Evolutionary conservation across 176 grass and related monocot genomes (phyloP).

Genomic region (Avena eriantha): DNA sequence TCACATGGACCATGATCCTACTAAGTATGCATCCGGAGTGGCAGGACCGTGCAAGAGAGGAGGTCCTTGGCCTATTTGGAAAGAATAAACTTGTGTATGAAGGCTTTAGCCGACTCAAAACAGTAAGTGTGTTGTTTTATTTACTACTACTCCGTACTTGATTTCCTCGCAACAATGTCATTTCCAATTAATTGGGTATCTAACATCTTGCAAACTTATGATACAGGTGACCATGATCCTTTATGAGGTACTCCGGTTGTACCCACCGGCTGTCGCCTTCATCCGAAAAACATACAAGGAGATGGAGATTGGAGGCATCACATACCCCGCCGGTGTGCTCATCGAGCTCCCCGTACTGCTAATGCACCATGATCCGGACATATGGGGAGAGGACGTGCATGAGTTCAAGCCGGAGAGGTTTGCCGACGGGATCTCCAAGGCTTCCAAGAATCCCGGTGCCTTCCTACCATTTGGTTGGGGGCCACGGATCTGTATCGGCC

Average conservation of each 20-base stretch:
- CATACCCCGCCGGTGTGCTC: background rate
- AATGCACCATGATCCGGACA: slow-evolving; percentile 1
- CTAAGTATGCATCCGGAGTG: background rate
- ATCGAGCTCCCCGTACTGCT: background rate
- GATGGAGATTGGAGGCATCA: background rate
- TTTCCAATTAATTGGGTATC: background rate
- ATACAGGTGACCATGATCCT: background rate
- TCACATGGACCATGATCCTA: background rate
- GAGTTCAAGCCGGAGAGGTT: background rate
- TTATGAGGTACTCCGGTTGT: background rate
- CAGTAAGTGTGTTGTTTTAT: background rate
- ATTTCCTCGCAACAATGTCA: background rate
- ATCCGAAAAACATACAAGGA: slow-evolving; percentile 9
- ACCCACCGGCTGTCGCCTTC: slow-evolving; percentile 7
- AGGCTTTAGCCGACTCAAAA: background rate
- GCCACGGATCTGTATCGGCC: background rate
- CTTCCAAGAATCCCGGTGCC: background rate
- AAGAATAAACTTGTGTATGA: background rate
- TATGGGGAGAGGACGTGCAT: background rate
- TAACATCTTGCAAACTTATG: background rate
- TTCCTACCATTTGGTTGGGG: slow-evolving; percentile 10
- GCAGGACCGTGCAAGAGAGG: background rate
- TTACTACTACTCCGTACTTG: background rate
- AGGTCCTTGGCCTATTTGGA: background rate
- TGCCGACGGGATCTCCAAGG: background rate